phyloP scores from a whole-genome alignment of 306 rosid species.

The Sindora glabra region DNA sequence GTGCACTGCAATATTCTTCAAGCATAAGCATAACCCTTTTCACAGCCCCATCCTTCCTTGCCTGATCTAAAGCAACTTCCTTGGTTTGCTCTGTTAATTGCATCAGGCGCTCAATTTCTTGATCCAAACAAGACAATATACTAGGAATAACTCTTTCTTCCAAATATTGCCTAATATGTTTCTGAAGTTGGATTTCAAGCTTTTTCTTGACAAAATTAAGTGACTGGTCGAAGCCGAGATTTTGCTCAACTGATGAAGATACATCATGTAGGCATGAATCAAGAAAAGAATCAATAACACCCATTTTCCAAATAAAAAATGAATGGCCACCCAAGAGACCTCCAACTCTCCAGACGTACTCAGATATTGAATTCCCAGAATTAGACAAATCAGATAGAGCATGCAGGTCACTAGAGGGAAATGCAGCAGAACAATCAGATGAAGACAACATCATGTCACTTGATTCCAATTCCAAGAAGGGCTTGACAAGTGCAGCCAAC shows the following conservation, averaged over 20 bases:
- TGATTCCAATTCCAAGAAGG: constrained; percentile 70
- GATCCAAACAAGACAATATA: constrained; percentile 64
- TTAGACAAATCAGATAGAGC: constrained; percentile 49
- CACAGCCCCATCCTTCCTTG: constrained; percentile 51
- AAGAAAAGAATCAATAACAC: constrained; percentile 76
- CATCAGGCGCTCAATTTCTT: constrained; percentile 61
- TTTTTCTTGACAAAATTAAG: constrained; percentile 69
- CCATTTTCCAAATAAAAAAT: constrained; percentile 85
- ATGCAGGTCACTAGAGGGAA: constrained; percentile 37
- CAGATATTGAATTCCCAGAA: constrained; percentile 75
- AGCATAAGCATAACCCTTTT: constrained; percentile 65
- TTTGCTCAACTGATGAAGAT: constrained; percentile 82
- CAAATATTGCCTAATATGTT: constrained; percentile 56
- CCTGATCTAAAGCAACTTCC: constrained; percentile 44
- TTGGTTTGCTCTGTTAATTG: constrained; percentile 49
- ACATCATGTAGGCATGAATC: constrained; percentile 80
- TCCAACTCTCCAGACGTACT: constrained; percentile 73
- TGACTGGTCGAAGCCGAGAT: constrained; percentile 81
- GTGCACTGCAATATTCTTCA: constrained; percentile 81
- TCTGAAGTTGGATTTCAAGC: constrained; percentile 81
- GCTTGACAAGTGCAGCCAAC: constrained; percentile 57
- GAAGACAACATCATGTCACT: constrained; percentile 50
- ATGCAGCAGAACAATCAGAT: constrained; percentile 38
- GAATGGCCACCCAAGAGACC: constrained; percentile 53
- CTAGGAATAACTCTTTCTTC: constrained; percentile 66